Base-by-base conservation (phyloP, 805 yeast genomes). In the Saccharomycopsis babjevae region DNA sequence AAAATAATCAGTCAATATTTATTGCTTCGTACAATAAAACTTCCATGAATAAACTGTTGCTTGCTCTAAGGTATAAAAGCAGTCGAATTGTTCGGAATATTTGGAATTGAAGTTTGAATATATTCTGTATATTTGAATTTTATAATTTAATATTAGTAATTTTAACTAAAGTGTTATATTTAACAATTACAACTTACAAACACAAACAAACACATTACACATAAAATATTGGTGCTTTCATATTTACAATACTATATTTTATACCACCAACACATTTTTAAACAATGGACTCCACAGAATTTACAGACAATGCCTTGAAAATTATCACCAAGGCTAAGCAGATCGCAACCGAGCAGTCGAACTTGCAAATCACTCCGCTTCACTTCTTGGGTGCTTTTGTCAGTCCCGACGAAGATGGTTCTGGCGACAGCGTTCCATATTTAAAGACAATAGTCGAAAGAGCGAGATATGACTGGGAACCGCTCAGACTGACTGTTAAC, bases 341-440 rank as follows among this genome's bases (percentile, higher is more conserved):
- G 70, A 74, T 94, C 64, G 97, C 97, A 50, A 81, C 83, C 69
- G 96, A 90, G 66, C 90, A 89, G 69, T 80, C 87, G 57, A 91
- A 94, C 73, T 78, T 93, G 8, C 93, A 89, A 71, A 77, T 94
- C 60, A 76, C 82, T 59, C 99, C 99, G n/a, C 72, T 92, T 61
- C 99, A 94, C 73, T 73, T 94, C 61, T 76, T 93, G 65, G 97
- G 96, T 18, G 97, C 98, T 25, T 87, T 93, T 86, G 85, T 88
- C 36, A 85, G 85, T 28, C 77, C 83, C 11, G 83, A 84, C 64
- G 81, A 77, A 58, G 85, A 80, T 63, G 81, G 81, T 6, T 74
- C 71, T 43, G 60, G 54, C 11, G 56, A 36, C 40, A 79, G 83
- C 2, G 73, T 79, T 16, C 77, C 84, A 22, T 93, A 90, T 72